These are phyloP conservation scores for Tilletia caries DNA, from an alignment of 1,284 basidiomycete species.

Conservation along the genomic window DNA sequence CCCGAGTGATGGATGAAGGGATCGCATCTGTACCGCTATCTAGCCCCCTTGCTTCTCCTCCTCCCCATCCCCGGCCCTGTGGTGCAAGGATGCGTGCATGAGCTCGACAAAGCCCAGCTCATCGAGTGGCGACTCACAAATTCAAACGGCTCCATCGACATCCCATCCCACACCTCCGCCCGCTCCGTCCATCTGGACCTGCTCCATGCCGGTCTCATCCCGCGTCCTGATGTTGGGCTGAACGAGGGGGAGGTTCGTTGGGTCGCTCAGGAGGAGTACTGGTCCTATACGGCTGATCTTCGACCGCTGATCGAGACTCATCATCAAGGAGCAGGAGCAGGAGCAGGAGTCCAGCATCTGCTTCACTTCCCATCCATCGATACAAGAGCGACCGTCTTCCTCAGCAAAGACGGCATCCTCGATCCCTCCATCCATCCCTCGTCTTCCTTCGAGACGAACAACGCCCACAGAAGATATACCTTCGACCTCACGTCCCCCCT, in stretches of 20 bases:
- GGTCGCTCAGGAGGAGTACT: slow-evolving; percentile 62
- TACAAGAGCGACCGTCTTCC: slow-evolving; percentile 62
- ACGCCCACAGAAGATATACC: slow-evolving; percentile 63
- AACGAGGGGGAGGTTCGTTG: slow-evolving; percentile 64
- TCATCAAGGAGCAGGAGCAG: no score
- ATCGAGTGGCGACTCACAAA: slow-evolving; percentile 60
- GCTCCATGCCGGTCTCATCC: slow-evolving; percentile 60
- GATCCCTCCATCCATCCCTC: no score
- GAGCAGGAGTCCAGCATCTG: slow-evolving; percentile 55
- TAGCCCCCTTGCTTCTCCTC: no score
- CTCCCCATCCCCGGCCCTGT: no score
- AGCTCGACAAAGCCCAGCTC: no score
- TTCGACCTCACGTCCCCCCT: slow-evolving; percentile 54
- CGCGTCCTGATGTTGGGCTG: slow-evolving; percentile 61
- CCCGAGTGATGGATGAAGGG: no score
- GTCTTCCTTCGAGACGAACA: slow-evolving; percentile 59
- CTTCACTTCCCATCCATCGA: slow-evolving; percentile 65
- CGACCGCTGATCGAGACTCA: slow-evolving; percentile 18
- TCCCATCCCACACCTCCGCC: slow-evolving; percentile 60
- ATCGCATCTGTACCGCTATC: no score
- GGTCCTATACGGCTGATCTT: slow-evolving; percentile 65
- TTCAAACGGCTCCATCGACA: slow-evolving; percentile 60
- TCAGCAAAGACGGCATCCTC: slow-evolving; percentile 60
- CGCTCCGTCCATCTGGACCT: slow-evolving; percentile 63
- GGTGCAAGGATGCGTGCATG: not conserved